phyloP scores from a whole-genome alignment of 2,329 filamentous ascomycete genomes.

The Alternaria arborescens region DNA sequence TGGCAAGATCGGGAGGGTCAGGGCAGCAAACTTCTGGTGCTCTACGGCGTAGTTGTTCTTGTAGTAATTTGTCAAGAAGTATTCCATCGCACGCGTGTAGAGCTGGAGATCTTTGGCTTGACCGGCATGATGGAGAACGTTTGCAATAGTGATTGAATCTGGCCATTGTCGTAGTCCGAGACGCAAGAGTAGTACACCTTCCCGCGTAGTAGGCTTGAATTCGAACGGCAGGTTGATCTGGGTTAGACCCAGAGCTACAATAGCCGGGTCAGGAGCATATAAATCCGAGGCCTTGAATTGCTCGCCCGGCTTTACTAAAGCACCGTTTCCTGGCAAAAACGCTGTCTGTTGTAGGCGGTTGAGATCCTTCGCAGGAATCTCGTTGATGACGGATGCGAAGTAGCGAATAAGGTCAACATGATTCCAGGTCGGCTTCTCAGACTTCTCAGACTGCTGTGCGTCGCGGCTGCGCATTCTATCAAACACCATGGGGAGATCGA shows the following conservation, averaged over 20 bases:
- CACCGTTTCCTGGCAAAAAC: conserved; percentile 76
- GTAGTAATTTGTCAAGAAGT: conserved; percentile 83
- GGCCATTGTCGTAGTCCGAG: conserved; percentile 80
- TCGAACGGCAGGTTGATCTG: conserved; percentile 78
- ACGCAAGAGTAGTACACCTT: conserved; percentile 75
- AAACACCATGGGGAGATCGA: conserved; percentile 94
- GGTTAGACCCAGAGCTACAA: conserved; percentile 41
- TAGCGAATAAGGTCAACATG: conserved; percentile 96
- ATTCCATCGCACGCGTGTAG: conserved; percentile 76
- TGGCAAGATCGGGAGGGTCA: conserved; percentile 66
- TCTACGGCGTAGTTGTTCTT: conserved; percentile 73
- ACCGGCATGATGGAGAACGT: conserved; percentile 74
- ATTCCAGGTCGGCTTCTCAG: conserved; percentile 74
- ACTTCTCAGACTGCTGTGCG: conserved; percentile 45
- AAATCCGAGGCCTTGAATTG: conserved; percentile 49
- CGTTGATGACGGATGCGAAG: conserved; percentile 84
- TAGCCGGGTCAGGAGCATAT: conserved; percentile 47
- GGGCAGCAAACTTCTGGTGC: conserved; percentile 64
- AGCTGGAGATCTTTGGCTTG: conserved; percentile 62
- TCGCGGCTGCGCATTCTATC: conserved; percentile 77
- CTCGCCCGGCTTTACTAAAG: conserved; percentile 36
- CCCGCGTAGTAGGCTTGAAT: conserved; percentile 62
- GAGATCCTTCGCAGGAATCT: conserved; percentile 86
- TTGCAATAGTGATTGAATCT: conserved; percentile 75
- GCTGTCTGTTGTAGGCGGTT: conserved; percentile 77